A percentile compares a stretch with the other conserved stretches of the same genome.
Conservation (phyloP, 768 basidiomycete genomes). For the Crepidotus variabilis region DNA sequence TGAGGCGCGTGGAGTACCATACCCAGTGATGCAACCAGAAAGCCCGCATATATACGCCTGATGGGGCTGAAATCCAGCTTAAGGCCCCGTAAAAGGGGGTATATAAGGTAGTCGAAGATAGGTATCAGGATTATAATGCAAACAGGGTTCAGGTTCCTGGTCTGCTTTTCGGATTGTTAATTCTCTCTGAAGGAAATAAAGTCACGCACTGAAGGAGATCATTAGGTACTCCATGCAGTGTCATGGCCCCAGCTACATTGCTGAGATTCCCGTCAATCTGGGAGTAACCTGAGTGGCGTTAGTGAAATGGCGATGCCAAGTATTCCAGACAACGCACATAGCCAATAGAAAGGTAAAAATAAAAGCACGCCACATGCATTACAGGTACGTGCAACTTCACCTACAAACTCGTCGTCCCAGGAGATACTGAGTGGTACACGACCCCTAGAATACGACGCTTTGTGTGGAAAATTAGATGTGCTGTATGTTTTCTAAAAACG, state of each 20-base stretch:
- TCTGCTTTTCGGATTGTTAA: background rate
- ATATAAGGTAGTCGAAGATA: slow-evolving; percentile 46
- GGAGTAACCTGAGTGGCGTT: slow-evolving; percentile 35
- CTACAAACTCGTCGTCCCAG: slow-evolving; percentile 55
- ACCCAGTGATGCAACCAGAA: slow-evolving; percentile 46
- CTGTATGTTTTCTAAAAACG: background rate
- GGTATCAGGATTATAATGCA: slow-evolving; percentile 46
- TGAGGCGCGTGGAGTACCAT: slow-evolving; percentile 23
- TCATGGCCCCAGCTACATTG: slow-evolving; percentile 48
- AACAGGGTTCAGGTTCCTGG: slow-evolving; percentile 43
- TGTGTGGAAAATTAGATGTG: background rate
- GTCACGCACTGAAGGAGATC: slow-evolving; percentile 37
- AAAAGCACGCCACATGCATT: slow-evolving; percentile 49
- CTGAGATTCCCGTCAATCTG: slow-evolving; percentile 51
- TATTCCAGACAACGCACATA: slow-evolving; percentile 24
- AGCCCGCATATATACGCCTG: slow-evolving; percentile 48
- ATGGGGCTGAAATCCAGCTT: slow-evolving; percentile 50
- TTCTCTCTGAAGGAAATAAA: background rate
- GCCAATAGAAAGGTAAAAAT: slow-evolving; percentile 52
- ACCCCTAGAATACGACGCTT: slow-evolving; percentile 28
- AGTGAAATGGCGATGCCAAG: background rate
- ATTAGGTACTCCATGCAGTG: slow-evolving; percentile 41
- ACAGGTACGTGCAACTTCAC: slow-evolving; percentile 44
- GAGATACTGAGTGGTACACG: slow-evolving; percentile 36
- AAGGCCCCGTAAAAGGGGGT: slow-evolving; percentile 37